These are phyloP conservation scores for Saussurea involucrata DNA, from an alignment of 129 eudicot genomes.

Conservation along the genomic window DNA sequence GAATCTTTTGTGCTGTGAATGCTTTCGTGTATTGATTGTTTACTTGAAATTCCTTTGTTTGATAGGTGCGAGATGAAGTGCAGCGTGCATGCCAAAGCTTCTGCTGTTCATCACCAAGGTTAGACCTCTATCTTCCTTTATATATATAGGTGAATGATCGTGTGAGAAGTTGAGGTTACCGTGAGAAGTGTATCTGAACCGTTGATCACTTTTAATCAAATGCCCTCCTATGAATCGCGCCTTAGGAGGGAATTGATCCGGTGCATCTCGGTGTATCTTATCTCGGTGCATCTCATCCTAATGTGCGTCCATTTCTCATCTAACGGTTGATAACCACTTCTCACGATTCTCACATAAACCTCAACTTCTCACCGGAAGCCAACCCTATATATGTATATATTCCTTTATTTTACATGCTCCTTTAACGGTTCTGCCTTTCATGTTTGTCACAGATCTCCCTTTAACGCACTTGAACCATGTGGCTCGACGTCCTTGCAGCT, in stretches of 20 bases:
- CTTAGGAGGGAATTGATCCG: too few species aligned
- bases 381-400: neutral
- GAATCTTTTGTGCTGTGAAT: neutral
- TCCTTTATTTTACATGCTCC: neutral
- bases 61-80: constrained; percentile 75
- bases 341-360: too few species aligned
- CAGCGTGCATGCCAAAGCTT: constrained; percentile 36
- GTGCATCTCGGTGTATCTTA: too few species aligned
- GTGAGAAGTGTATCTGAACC: too few species aligned
- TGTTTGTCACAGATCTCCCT: constrained; percentile 36
- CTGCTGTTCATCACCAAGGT: constrained; percentile 52
- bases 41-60: neutral
- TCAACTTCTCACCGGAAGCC: too few species aligned
- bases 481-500: constrained; percentile 45
- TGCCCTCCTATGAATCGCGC: too few species aligned
- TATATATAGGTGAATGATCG: neutral
- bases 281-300: too few species aligned
- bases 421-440: neutral
- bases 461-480: constrained; percentile 40
- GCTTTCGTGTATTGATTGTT: neutral
- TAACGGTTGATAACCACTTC: too few species aligned
- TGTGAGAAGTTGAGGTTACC: too few species aligned
- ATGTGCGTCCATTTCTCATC: too few species aligned
- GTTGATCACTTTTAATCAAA: too few species aligned
- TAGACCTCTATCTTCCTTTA: constrained; percentile 8